phyloP scores from a whole-genome alignment of 352 stramenopile genomes.

The Phytophthora tentaculata region DNA sequence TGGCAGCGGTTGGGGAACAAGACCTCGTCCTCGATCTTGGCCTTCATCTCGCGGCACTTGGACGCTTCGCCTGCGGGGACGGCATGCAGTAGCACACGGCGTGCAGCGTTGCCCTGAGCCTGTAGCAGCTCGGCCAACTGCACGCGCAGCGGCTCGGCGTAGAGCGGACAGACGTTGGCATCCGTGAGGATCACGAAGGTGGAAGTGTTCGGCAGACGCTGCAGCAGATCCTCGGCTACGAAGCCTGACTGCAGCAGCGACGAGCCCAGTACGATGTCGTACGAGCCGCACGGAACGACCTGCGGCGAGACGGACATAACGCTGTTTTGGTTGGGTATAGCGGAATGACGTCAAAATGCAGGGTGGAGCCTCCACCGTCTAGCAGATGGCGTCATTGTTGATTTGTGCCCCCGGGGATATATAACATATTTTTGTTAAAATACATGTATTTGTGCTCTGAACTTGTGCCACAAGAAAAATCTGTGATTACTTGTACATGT shows the following conservation, averaged over 20 bases:
- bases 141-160: constrained; percentile 62
- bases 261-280: constrained; percentile 84
- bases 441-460: too few species aligned
- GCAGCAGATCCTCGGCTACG: constrained; percentile 68
- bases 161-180: constrained; percentile 77
- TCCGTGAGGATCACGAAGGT: constrained; percentile 88
- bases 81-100: constrained; percentile 70
- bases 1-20: constrained; percentile 85
- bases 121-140: constrained; percentile 54
- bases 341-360: background rate
- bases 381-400: too few species aligned
- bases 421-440: too few species aligned
- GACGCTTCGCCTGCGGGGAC: constrained; percentile 75
- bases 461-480: too few species aligned
- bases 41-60: constrained; percentile 83
- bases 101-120: constrained; percentile 29
- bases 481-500: too few species aligned
- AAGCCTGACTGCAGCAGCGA: constrained; percentile 67
- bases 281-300: constrained; percentile 76
- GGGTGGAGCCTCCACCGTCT: too few species aligned
- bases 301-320: constrained; percentile 25
- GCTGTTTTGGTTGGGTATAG: constrained; percentile 1
- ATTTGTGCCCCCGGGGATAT: background rate
- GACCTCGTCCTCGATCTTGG: constrained; percentile 81
- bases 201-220: constrained; percentile 55